These are phyloP conservation scores for Porcisia deanei DNA, from an alignment of 208 protist genomes.

Conservation along the genomic window DNA sequence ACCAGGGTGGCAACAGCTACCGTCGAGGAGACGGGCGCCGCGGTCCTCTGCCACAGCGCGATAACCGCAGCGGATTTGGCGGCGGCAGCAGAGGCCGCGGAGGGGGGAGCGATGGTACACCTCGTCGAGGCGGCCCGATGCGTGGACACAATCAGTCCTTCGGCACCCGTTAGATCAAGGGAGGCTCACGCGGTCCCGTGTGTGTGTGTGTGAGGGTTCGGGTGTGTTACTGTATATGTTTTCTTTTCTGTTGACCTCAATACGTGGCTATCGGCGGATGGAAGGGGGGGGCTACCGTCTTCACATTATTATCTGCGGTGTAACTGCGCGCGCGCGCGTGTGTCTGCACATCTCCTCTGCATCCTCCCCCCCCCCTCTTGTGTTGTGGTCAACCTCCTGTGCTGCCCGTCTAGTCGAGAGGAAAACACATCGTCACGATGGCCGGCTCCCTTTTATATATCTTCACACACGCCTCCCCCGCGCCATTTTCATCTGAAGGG, in stretches of 20 bases:
- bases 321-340: background rate
- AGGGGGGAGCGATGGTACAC: conserved; percentile 12
- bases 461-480: too few species aligned
- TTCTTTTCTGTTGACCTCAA: background rate
- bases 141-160: conserved; percentile 18
- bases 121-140: conserved; percentile 24
- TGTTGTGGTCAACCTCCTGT: background rate
- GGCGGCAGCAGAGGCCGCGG: conserved; percentile 4
- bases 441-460: too few species aligned
- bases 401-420: background rate
- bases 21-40: conserved; percentile 14
- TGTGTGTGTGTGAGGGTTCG: background rate
- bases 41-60: background rate
- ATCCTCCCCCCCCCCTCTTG: background rate
- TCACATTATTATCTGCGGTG: background rate
- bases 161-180: conserved; percentile 13
- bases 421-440: too few species aligned
- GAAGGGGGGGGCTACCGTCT: background rate
- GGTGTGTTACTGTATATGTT: background rate
- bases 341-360: background rate
- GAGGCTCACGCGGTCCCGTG: background rate
- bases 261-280: background rate
- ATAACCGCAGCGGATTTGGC: conserved; percentile 6
- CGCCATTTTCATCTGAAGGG: too few species aligned
- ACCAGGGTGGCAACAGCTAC: conserved; percentile 10